phyloP scores from a whole-genome alignment of 768 basidiomycete genomes.

The Mycena vitilis region DNA sequence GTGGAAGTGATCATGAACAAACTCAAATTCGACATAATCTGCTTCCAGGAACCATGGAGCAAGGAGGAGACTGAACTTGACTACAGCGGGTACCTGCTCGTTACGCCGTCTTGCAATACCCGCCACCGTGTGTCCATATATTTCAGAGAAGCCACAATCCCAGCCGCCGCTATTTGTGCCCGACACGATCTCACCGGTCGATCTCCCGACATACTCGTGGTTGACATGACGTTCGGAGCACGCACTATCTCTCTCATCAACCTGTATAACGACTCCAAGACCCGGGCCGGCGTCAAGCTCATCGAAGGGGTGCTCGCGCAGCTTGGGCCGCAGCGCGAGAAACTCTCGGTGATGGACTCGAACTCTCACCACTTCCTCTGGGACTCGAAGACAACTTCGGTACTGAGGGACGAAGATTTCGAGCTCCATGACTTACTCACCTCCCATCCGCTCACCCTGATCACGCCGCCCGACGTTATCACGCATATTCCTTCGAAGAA shows the following conservation, averaged over 20 bases:
- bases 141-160: neutral
- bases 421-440: constrained; percentile 9
- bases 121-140: constrained; percentile 5
- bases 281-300: no score
- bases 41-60: neutral
- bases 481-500: constrained; percentile 14
- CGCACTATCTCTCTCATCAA: no score
- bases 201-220: no score
- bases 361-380: no score
- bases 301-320: no score
- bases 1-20: neutral
- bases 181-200: constrained; percentile 14
- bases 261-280: no score
- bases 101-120: neutral
- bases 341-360: no score
- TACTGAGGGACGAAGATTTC: neutral
- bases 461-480: constrained; percentile 7
- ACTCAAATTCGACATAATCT: neutral
- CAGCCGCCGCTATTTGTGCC: neutral
- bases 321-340: no score
- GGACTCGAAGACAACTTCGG: neutral
- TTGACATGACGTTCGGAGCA: no score
- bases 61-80: neutral
- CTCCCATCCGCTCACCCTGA: neutral
- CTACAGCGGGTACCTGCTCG: neutral